These are phyloP conservation scores for Pleurotus pulmonarius DNA, from an alignment of 768 basidiomycete genomes.

Conservation along the genomic window DNA sequence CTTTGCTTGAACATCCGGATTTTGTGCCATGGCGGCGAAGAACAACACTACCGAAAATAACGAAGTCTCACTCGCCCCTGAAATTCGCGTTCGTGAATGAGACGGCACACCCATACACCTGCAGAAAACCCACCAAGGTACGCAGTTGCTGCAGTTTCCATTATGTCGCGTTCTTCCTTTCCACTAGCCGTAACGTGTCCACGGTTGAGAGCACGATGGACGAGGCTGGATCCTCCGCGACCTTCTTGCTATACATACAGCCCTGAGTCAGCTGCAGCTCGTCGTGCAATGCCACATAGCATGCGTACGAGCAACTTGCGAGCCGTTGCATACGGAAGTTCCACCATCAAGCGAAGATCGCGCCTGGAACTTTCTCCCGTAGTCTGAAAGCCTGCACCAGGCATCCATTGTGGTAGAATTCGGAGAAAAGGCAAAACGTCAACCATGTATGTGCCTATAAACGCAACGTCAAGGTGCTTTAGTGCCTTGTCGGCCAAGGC, in stretches of 20 bases:
- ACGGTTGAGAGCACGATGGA: background rate
- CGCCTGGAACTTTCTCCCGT: background rate
- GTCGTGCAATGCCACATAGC: background rate
- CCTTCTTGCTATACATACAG: background rate
- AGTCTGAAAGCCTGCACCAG: background rate
- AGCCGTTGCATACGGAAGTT: conserved; percentile 9
- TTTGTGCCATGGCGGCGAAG: background rate
- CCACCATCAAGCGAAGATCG: background rate
- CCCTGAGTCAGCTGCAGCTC: background rate
- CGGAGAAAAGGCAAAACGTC: background rate
- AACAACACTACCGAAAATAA: background rate
- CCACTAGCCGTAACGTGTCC: background rate
- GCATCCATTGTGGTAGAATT: background rate
- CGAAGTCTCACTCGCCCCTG: background rate
- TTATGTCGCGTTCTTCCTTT: background rate
- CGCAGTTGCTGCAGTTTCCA: background rate
- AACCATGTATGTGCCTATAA: background rate
- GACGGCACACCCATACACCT: background rate
- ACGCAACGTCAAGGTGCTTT: background rate
- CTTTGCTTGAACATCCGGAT: background rate
- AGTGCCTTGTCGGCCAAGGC: background rate
- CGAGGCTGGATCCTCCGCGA: background rate
- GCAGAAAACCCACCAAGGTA: background rate
- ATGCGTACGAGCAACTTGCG: conserved; percentile 22
- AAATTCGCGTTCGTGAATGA: background rate